Evolutionary conservation across 2,329 filamentous ascomycete genomes (phyloP).

Genomic region (Bipolaris bicolor): DNA sequence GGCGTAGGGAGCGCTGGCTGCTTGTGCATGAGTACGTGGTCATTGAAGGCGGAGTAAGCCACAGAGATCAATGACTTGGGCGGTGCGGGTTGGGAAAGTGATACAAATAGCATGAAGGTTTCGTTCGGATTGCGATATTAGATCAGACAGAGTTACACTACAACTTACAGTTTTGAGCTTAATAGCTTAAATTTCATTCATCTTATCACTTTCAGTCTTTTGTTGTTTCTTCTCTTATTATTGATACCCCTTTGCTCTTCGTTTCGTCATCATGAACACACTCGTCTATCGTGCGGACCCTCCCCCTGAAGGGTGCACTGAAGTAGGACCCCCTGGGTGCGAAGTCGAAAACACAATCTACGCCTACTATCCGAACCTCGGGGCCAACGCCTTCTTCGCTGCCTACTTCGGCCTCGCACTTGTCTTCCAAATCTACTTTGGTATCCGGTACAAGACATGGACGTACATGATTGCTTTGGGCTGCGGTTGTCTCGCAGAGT

Average conservation of each 20-base stretch:
- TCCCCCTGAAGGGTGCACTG: constrained; percentile 27
- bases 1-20: no score
- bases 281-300: background rate
- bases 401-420: constrained; percentile 57
- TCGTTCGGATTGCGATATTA: background rate
- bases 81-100: no score
- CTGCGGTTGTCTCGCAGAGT: constrained; percentile 57
- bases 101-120: background rate
- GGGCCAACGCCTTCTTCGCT: constrained; percentile 59
- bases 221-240: background rate
- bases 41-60: no score
- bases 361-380: constrained; percentile 58
- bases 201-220: background rate
- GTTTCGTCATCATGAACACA: background rate
- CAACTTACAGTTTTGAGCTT: background rate
- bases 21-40: background rate
- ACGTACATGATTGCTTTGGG: constrained; percentile 58
- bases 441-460: constrained; percentile 59
- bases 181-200: no score
- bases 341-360: constrained; percentile 57
- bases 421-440: constrained; percentile 57
- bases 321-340: constrained; percentile 21
- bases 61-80: no score
- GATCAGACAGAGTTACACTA: background rate
- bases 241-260: background rate